Conservation (phyloP, 371 early-diverging fungal genomes). For the Parasitella parasitica region DNA sequence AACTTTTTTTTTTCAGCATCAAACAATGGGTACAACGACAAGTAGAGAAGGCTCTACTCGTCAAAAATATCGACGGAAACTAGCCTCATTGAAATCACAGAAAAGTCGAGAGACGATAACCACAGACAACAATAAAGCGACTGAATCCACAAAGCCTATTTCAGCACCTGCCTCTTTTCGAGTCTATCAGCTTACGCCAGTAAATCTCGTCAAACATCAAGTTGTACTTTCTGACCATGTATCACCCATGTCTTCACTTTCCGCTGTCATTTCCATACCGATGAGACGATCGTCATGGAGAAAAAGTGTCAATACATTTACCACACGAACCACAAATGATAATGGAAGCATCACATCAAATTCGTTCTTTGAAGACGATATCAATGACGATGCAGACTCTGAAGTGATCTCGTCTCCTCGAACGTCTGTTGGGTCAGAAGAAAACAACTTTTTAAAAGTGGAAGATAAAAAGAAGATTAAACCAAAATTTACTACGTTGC, state of each 20-base stretch:
- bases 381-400: conserved; percentile 14
- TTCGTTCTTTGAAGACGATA: conserved; percentile 9
- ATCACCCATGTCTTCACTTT: conserved; percentile 24
- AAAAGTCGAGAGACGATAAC: neutral
- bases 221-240: conserved; percentile 26
- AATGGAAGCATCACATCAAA: conserved; percentile 10
- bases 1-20: neutral
- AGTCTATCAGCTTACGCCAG: neutral
- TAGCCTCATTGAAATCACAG: conserved; percentile 11
- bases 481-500: neutral
- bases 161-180: no score
- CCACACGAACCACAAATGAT: neutral
- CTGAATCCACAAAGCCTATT: neutral
- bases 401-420: conserved; percentile 8
- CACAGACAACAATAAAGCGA: neutral
- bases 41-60: conserved; percentile 20
- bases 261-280: conserved; percentile 5
- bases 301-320: conserved; percentile 5
- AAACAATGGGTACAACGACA: conserved; percentile 13
- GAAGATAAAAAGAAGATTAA: conserved; percentile 1
- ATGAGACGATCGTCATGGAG: conserved; percentile 15
- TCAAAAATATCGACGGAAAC: conserved; percentile 4
- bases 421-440: conserved; percentile 16
- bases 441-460: neutral
- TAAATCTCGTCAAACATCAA: conserved; percentile 22